Conservation (phyloP, 768 basidiomycete species). For the Daedaleopsis nitida region DNA sequence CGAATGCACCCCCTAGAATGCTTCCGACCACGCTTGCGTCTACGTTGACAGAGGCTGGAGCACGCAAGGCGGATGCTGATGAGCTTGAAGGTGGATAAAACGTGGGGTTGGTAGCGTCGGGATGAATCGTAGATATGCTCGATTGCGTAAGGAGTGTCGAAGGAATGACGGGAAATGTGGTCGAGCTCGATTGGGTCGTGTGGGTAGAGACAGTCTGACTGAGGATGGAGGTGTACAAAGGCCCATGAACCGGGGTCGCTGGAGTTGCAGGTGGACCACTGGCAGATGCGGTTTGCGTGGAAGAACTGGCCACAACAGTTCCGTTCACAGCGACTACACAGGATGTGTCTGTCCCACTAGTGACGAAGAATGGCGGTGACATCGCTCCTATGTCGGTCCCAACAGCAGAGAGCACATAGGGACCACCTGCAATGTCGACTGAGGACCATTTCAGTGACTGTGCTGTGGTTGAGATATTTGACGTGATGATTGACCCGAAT, state of each 20-base stretch:
- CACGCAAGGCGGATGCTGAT: neutral
- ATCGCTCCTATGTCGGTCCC: conserved; percentile 7
- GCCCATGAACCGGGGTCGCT: too few relatives aligned
- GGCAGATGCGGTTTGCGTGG: neutral
- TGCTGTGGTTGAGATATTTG: conserved; percentile 30
- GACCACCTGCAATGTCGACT: conserved; percentile 51
- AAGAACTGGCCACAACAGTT: neutral
- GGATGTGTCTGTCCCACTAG: conserved; percentile 36
- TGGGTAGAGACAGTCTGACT: neutral
- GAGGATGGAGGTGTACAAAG: too few relatives aligned
- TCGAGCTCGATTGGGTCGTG: neutral
- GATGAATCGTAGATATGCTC: too few relatives aligned
- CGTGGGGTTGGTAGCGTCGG: too few relatives aligned
- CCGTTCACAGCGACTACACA: conserved; percentile 30
- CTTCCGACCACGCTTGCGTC: neutral
- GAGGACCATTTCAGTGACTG: conserved; percentile 42
- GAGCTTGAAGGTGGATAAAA: neutral
- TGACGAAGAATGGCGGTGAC: conserved; percentile 39
- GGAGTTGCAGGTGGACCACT: too few relatives aligned
- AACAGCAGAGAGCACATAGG: conserved; percentile 41
- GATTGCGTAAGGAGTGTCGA: neutral
- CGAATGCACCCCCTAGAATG: neutral
- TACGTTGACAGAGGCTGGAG: neutral
- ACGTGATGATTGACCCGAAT: conserved; percentile 25
- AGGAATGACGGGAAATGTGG: neutral